phyloP scores from a whole-genome alignment of 1,139 yeast species.

The Zygoascus meyerae region DNA sequence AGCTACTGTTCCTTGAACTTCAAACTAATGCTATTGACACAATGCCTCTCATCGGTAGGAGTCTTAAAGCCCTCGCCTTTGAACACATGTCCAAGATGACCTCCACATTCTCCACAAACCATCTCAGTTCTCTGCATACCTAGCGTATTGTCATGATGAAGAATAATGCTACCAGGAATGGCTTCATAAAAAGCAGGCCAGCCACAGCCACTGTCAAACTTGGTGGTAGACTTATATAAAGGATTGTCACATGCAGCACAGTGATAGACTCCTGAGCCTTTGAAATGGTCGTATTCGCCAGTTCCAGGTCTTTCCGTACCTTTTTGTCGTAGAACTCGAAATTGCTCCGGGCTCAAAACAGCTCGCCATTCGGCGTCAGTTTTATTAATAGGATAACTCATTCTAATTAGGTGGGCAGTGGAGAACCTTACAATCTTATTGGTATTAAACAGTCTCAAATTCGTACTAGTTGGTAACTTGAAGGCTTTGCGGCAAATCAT shows the following conservation, averaged over 20 bases:
- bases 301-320: slow-evolving; percentile 82
- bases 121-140: slow-evolving; percentile 88
- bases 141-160: slow-evolving; percentile 51
- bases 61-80: slow-evolving; percentile 87
- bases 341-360: slow-evolving; percentile 67
- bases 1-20: slow-evolving; percentile 43
- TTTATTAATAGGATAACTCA: slow-evolving; percentile 30
- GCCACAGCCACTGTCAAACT: slow-evolving; percentile 89
- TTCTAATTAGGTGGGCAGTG: neutral
- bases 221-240: slow-evolving; percentile 68
- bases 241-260: slow-evolving; percentile 88
- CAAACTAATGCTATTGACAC: slow-evolving; percentile 82
- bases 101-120: slow-evolving; percentile 83
- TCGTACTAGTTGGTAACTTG: no score
- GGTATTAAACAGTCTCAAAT: no score
- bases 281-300: slow-evolving; percentile 58
- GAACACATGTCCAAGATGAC: slow-evolving; percentile 92
- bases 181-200: slow-evolving; percentile 98
- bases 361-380: slow-evolving; percentile 78
- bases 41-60: slow-evolving; percentile 91
- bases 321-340: slow-evolving; percentile 66
- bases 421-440: neutral
- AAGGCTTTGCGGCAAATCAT: no score
- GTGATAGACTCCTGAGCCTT: slow-evolving; percentile 56
- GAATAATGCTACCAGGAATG: slow-evolving; percentile 66